Percentiles rank a stretch among this genome's conserved stretches.
These are phyloP conservation scores for Sporisorium reilianum DNA, from an alignment of 1,284 basidiomycete species.

Conservation along the genomic window DNA sequence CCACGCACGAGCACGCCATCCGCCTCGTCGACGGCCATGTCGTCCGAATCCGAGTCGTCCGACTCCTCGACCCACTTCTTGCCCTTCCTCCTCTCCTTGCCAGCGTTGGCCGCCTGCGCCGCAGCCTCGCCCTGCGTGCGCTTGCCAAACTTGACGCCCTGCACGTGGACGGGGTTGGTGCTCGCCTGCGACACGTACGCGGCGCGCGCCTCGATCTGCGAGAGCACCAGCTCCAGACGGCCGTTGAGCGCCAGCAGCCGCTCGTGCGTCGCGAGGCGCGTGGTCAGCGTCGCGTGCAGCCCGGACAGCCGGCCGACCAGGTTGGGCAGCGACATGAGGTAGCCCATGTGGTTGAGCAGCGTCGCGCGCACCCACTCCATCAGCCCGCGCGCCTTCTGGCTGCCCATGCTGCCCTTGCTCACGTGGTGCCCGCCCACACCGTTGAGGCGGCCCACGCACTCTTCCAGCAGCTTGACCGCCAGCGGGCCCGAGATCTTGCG, in stretches of 20 bases:
- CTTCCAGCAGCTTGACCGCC: slow-evolving; percentile 85
- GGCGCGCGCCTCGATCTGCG: slow-evolving; percentile 85
- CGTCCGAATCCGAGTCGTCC: slow-evolving; percentile 53
- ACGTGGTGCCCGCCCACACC: slow-evolving; percentile 75
- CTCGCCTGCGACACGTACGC: slow-evolving; percentile 58
- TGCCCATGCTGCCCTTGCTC: slow-evolving; percentile 59
- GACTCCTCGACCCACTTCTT: slow-evolving; percentile 60
- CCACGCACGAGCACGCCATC: slow-evolving; percentile 42
- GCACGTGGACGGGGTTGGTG: slow-evolving; percentile 50
- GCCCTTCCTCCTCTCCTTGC: slow-evolving; percentile 47
- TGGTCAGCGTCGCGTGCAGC: slow-evolving; percentile 84
- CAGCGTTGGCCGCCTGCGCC: not conserved
- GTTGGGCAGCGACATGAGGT: slow-evolving; percentile 93
- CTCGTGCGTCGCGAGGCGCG: slow-evolving; percentile 84
- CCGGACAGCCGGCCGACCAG: slow-evolving; percentile 84
- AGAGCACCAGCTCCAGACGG: slow-evolving; percentile 89
- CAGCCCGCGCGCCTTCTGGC: slow-evolving; percentile 74
- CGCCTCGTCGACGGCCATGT: slow-evolving; percentile 44
- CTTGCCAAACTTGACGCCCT: slow-evolving; percentile 59
- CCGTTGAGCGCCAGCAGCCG: slow-evolving; percentile 87
- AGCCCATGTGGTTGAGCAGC: slow-evolving; percentile 86
- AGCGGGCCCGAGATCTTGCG: slow-evolving; percentile 88
- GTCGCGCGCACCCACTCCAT: slow-evolving; percentile 91
- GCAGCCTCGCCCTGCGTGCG: slow-evolving; percentile 33
- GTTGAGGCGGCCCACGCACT: slow-evolving; percentile 89